These are phyloP conservation scores for Juglanconis oblonga DNA, from an alignment of 2,329 filamentous ascomycete species.

Conservation along the genomic window DNA sequence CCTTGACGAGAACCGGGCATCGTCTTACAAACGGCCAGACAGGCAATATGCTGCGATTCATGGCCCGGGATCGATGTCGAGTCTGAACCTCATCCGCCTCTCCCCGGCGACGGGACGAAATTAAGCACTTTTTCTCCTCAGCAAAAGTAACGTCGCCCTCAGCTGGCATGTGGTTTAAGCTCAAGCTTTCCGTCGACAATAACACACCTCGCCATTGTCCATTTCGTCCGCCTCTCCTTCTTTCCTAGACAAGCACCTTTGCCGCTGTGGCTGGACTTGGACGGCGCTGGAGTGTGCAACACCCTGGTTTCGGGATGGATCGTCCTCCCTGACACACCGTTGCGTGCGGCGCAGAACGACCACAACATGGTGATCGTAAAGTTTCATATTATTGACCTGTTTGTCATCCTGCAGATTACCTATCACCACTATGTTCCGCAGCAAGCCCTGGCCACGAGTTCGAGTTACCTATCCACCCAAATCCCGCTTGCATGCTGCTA, in stretches of 20 bases:
- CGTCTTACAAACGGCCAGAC: too few species aligned
- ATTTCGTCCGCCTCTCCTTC: background rate
- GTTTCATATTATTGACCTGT: background rate
- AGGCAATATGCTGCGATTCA: too few species aligned
- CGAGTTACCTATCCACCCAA: too few species aligned
- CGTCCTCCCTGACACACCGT: background rate
- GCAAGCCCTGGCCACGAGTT: background rate
- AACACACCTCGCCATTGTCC: background rate
- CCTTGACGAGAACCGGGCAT: too few species aligned
- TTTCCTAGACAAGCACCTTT: background rate
- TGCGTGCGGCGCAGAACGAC: background rate
- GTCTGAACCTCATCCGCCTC: background rate
- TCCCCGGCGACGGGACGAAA: background rate
- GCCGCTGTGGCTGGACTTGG: constrained; percentile 10
- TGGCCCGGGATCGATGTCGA: background rate
- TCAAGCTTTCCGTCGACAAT: background rate
- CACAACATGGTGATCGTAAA: background rate
- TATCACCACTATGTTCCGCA: background rate
- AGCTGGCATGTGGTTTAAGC: background rate
- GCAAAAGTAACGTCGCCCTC: background rate
- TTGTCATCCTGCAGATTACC: background rate
- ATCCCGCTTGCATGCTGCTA: background rate
- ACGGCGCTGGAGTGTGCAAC: background rate
- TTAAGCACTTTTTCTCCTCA: background rate
- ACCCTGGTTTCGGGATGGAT: background rate